Evolutionary conservation across 2,329 filamentous ascomycete species (phyloP).

Genomic region (Calonectria montana): DNA sequence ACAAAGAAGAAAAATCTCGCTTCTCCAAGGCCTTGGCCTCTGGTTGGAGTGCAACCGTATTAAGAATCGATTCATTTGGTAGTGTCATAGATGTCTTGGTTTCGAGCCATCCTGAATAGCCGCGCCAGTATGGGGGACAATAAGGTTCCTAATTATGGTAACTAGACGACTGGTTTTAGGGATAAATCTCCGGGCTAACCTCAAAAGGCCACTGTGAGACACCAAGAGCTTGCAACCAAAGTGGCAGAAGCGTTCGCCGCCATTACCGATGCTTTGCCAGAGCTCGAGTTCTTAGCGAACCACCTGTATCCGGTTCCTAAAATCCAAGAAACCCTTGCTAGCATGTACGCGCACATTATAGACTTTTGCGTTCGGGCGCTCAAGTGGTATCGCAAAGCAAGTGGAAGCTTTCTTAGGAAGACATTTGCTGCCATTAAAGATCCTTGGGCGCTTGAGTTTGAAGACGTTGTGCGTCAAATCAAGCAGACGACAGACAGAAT

Average conservation of each 20-base stretch:
- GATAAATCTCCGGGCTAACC: neutral
- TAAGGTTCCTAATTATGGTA: conserved; percentile 23
- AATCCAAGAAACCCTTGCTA: conserved; percentile 19
- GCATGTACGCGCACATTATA: conserved; percentile 22
- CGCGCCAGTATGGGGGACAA: conserved; percentile 22
- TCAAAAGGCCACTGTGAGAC: conserved; percentile 15
- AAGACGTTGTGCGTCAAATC: conserved; percentile 22
- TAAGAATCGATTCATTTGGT: conserved; percentile 17
- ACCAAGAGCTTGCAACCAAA: conserved; percentile 20
- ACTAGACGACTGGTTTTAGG: neutral
- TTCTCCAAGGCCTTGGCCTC: neutral
- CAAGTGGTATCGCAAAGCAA: conserved; percentile 16
- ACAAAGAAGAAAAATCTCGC: conserved; percentile 3
- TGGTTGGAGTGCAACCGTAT: conserved; percentile 6
- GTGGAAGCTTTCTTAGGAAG: conserved; percentile 4
- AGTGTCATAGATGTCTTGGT: conserved; percentile 18
- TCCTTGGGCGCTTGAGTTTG: conserved; percentile 22
- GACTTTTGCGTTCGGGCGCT: conserved; percentile 25
- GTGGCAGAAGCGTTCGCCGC: conserved; percentile 4
- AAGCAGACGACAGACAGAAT: conserved; percentile 6
- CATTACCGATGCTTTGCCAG: conserved; percentile 14
- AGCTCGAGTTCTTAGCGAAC: conserved; percentile 22
- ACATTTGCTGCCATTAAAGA: conserved; percentile 14
- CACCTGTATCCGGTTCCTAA: conserved; percentile 23
- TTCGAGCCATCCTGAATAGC: conserved; percentile 22